These are phyloP conservation scores for Mesembryanthemum crystallinum DNA, from an alignment of 148 eudicot genomes.

Conservation along the genomic window DNA sequence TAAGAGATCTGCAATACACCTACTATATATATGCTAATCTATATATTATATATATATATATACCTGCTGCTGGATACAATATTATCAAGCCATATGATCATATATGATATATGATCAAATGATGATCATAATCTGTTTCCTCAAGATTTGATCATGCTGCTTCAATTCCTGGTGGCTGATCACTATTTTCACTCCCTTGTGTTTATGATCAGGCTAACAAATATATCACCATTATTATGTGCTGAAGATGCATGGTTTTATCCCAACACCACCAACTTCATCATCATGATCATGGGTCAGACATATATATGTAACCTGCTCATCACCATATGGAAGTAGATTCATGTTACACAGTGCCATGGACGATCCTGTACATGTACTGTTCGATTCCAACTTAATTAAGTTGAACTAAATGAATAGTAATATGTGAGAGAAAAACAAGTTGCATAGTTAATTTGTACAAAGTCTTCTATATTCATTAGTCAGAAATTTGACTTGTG, in stretches of 20 bases:
- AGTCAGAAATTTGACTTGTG: too few relatives aligned
- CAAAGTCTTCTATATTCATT: too few relatives aligned
- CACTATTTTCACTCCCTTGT: background rate
- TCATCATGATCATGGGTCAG: slow-evolving; percentile 1
- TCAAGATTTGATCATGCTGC: background rate
- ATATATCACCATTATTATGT: background rate
- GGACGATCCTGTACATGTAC: too few relatives aligned
- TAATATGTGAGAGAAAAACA: too few relatives aligned
- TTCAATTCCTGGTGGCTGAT: background rate
- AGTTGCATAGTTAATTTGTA: too few relatives aligned
- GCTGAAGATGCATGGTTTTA: background rate
- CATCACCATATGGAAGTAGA: background rate
- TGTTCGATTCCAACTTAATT: too few relatives aligned
- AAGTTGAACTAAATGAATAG: too few relatives aligned
- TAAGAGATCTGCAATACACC: background rate
- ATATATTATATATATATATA: background rate
- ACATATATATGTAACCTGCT: slow-evolving; percentile 1
- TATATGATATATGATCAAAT: background rate
- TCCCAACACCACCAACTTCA: background rate
- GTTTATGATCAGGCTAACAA: background rate
- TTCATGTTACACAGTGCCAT: background rate
- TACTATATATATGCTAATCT: background rate
- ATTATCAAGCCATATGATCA: background rate
- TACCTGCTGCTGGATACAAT: background rate
- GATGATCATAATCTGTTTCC: slow-evolving; percentile 9